Conservation (phyloP, 345 rosid species). For the Murraya koenigii region DNA sequence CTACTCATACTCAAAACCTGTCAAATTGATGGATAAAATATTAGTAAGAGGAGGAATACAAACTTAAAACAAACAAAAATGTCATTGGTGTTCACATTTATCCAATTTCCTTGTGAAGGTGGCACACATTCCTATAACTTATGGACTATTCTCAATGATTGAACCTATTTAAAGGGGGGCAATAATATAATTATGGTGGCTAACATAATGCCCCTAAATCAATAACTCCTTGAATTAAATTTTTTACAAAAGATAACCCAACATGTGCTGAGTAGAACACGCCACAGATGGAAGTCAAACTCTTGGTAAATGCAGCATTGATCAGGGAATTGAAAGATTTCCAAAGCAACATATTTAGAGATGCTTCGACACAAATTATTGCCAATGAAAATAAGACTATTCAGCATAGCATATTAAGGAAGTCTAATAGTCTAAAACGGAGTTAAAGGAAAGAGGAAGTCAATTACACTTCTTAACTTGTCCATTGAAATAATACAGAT, state of each 20-base stretch:
- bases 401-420: not conserved
- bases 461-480: not conserved
- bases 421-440: not conserved
- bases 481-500: not conserved
- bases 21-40: constrained; percentile 28
- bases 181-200: not conserved
- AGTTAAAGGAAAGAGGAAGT: not conserved
- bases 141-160: constrained; percentile 10
- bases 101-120: not conserved
- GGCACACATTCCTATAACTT: not conserved
- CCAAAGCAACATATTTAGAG: not conserved
- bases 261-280: not conserved
- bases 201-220: not conserved
- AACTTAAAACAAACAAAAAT: constrained; percentile 1
- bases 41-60: constrained; percentile 12
- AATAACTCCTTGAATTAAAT: constrained; percentile 5
- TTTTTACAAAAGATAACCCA: not conserved
- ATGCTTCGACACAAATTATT: not conserved
- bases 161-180: not conserved
- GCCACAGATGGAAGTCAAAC: not conserved
- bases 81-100: not conserved
- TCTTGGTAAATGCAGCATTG: not conserved
- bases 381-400: not conserved
- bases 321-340: not conserved
- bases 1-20: constrained; percentile 99